Percentiles rank a stretch among this genome's conserved stretches.
Conservation (phyloP, 1,139 yeast species). For the Scheffersomyces parashehatae region DNA sequence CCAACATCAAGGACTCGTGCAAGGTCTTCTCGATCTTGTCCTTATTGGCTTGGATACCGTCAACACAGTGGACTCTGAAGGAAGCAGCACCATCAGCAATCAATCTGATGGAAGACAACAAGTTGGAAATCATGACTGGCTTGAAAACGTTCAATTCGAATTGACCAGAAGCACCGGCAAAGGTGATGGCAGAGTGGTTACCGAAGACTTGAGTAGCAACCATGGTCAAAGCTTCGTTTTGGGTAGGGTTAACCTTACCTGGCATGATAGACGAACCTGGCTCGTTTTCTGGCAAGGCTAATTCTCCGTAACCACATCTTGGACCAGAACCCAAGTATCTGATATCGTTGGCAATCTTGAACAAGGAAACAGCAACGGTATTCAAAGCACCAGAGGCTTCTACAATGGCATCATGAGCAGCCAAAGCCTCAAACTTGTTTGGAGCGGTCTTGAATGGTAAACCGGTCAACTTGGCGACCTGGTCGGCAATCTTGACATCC, state of each 20-base stretch:
- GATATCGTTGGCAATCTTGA: conserved; percentile 96
- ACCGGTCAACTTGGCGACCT: conserved; percentile 83
- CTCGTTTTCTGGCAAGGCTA: conserved; percentile 93
- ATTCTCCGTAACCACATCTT: conserved; percentile 98
- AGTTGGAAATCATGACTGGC: conserved; percentile 91
- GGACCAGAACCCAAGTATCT: conserved; percentile 99
- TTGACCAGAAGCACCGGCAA: conserved; percentile 98
- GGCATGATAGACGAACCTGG: conserved; percentile 99
- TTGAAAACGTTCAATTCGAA: conserved; percentile 97
- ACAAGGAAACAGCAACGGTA: conserved; percentile 90
- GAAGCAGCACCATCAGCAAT: conserved; percentile 87
- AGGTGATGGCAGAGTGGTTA: conserved; percentile 91
- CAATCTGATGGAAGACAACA: conserved; percentile 82
- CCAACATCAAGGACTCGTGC: conserved; percentile 96
- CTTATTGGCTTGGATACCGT: conserved; percentile 86
- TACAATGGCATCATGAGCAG: conserved; percentile 97
- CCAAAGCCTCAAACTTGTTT: conserved; percentile 97
- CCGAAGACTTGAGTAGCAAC: conserved; percentile 97
- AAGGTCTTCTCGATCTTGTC: conserved; percentile 83
- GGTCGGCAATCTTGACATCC: conserved; percentile 77
- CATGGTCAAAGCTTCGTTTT: conserved; percentile 98
- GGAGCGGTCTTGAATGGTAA: conserved; percentile 91
- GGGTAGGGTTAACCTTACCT: conserved; percentile 98
- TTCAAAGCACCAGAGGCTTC: conserved; percentile 97
- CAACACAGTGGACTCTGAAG: conserved; percentile 92